Evolutionary conservation across 2,329 filamentous ascomycete genomes (phyloP), one percentile per base, ranked within the genome.

Genomic region (Alternaria consortialis): DNA sequence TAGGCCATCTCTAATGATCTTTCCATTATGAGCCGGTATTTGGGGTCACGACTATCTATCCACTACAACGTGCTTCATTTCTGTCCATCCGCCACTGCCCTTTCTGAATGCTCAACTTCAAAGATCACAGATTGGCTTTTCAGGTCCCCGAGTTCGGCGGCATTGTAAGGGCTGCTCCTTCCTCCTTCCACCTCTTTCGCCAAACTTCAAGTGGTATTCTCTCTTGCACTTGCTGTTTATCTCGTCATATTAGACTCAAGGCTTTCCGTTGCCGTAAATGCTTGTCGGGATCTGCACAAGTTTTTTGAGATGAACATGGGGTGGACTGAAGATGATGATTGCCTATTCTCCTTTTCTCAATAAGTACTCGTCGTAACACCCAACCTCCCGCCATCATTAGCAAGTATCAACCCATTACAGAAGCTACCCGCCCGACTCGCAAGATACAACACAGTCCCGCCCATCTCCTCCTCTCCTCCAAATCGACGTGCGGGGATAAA

Each of bases 391-490:
- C 66, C 66, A 47, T 69, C 63, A 39, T 57, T 59, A 3, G 62
- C 43, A 11, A 67, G 48, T 2, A 67, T 34, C 15, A 57, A 7
- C 11, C 66, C 64, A 43, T 67, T 80, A 40, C 47, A 23, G 75
- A 75, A 74, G 58, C 78, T 76, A 9, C 80, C 81, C 7, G 80
- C 80, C 62, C 77, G 75, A 65, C 77, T 80, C 13, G 73, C 73
- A 7, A 84, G 70, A 63, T 80, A 84, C 37, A 83, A 36, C 3
- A 83, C 70, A 5, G 78, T 72, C 0, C 81, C 82, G 4, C 78
- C 80, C 64, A 84, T 77, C 60, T 83, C 81, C 55, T 79, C 77
- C 6, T 73, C 60, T 0, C 65, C 73, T 0, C 80, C 81, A 15
- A 81, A 80, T 72, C 44, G 80, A 74, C 60, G 32, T 5, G 61